Base-by-base conservation (phyloP, 1,284 basidiomycete species). In the Pisolithus thermaeus region DNA sequence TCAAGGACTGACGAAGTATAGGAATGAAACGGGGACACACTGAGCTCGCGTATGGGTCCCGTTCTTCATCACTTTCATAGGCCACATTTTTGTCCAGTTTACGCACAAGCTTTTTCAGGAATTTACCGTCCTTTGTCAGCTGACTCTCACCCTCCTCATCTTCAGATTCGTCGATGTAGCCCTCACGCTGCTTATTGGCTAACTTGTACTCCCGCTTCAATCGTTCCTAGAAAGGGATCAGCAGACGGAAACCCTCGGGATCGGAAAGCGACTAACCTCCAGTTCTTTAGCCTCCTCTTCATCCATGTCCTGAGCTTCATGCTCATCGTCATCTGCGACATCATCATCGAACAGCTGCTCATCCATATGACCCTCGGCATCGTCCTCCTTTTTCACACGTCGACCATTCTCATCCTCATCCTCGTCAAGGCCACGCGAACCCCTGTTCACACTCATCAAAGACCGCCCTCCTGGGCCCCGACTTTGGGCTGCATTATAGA, bases 321-420 rank as follows among this genome's bases (percentile, higher is more conserved):
- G 83, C 63, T 93, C 91, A 48, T 94, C 91, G 57, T 94, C 91
- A 59, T 93, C 92, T 20, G 86, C 86, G 61, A 92, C 87, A 18
- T 88, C 86, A 60, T 89, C 89, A 60, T 93, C 90, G 61, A 81
- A 93, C 23, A 86, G 78, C 52, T 89, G 77, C 63, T 94, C 91
- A 60, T 92, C 91, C 54, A 89, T 63, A 61, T 86, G 84, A 16
- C 85, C 86, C 55, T 89, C 87, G 37, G 73, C 79, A 23, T 84
- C 84, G 55, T 78, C 71, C 59, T 86, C 83, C 54, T 73, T 77
- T 59, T 78, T 75, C 42, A 73, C 61, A 50, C 60, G 70, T 35
- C 76, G 71, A 56, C 72, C 70, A 38, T 69, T 70, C 25, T 67
- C 68, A 3, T 68, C 77, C 18, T 75, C 75, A 58, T 85, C 79